Evolutionary conservation across 768 basidiomycete species (phyloP), one percentile per base, ranked within the genome.

Genomic region (Psilocybe cubensis): DNA sequence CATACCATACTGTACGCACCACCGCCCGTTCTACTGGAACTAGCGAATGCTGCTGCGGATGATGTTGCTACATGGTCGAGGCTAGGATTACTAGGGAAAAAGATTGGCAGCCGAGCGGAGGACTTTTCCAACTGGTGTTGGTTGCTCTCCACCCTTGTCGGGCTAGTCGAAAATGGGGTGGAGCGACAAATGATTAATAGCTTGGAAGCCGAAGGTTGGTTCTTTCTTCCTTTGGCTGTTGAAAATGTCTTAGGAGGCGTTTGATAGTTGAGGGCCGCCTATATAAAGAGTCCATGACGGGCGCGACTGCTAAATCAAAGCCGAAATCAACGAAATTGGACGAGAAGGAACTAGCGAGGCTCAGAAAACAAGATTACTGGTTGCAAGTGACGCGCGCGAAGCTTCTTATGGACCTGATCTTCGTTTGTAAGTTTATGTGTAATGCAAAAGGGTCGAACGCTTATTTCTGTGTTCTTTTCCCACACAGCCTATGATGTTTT

Each of bases 51-150:
- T 3, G 69, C 86, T 31, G 81, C 92, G 6, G 92, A 94, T 64
- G 92, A 94, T 72, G 69, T 91, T n/a, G 80, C 82, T 45, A 92
- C 91, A n/a, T 83, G 87, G 63, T 85, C 88, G 11, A 78, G 77
- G 57, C 72, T 94, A 25, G 92, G 92, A 1, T 72, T 94, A 9
- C 63, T 94, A 3, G 84, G 88, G 4, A 81, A 83, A 62, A 79
- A 76, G 48, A 72, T 81, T 1, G 92, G 92, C 17, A 79, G 83
- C 48, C 82, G 85, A 31, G 92, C 91, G 3, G 91, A 77, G 31
- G 82, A 84, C 10, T 85, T 92, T 66, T 85, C 92, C 1, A 85
- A 94, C 70, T 93, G 89, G 89, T 92, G 92, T 68, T 94, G 92
- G 92, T 80, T 94, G 60, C 74, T 89, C 25, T 78, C 87, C 14